A percentile compares a stretch with the other conserved stretches of the same genome.
phyloP scores from a whole-genome alignment of 2,329 filamentous ascomycete genomes.

The Colletotrichum incanum region DNA sequence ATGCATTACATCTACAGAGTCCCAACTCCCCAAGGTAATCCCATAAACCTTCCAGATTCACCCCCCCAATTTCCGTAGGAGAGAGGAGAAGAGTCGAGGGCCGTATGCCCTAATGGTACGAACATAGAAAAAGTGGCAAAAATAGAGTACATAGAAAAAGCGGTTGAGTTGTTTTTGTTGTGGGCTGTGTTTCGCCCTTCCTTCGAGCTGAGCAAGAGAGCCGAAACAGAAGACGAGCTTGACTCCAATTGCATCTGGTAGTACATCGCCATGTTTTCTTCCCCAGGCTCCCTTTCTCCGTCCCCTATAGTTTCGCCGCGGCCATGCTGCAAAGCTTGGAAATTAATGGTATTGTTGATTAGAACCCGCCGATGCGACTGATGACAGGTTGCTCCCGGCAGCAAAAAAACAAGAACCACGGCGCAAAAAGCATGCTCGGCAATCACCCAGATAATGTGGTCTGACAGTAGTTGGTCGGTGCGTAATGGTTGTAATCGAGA shows the following conservation, averaged over 20 bases:
- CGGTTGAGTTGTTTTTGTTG: slow-evolving; percentile 6
- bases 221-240: neutral
- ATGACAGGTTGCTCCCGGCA: slow-evolving; percentile 28
- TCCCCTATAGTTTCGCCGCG: slow-evolving; percentile 20
- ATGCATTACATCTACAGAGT: slow-evolving; percentile 19
- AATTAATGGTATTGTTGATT: slow-evolving; percentile 14
- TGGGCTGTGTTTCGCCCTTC: neutral
- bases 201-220: neutral
- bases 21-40: slow-evolving; percentile 2
- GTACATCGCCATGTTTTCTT: slow-evolving; percentile 11
- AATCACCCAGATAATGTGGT: neutral
- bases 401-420: neutral
- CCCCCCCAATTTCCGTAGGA: neutral
- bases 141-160: neutral
- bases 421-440: slow-evolving; percentile 13
- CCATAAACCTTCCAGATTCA: neutral
- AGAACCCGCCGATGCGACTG: slow-evolving; percentile 6
- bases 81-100: slow-evolving; percentile 5
- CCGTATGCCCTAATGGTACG: neutral
- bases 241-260: slow-evolving; percentile 8
- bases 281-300: neutral
- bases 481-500: slow-evolving; percentile 20
- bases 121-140: slow-evolving; percentile 10
- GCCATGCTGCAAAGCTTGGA: slow-evolving; percentile 5
- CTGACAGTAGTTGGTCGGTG: slow-evolving; percentile 5